phyloP scores from a whole-genome alignment of 2,329 filamentous ascomycete genomes.

The Aphanocladium album region DNA sequence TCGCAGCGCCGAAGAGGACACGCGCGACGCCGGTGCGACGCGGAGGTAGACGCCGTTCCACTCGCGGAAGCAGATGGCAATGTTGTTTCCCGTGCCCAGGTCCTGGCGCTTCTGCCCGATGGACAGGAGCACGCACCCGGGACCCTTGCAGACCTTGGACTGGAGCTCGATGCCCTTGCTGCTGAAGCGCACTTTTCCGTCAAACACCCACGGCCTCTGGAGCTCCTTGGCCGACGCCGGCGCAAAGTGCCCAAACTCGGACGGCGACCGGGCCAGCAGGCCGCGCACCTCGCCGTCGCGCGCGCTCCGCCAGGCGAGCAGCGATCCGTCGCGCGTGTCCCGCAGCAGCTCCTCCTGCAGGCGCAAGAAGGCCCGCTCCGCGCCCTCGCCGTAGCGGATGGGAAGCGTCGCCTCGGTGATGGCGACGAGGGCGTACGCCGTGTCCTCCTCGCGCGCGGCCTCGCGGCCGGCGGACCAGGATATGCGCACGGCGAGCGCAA shows the following conservation, averaged over 20 bases:
- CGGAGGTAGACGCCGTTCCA: slow-evolving; percentile 4
- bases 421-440: slow-evolving; percentile 2
- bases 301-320: slow-evolving; percentile 9
- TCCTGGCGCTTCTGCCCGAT: background rate
- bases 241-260: slow-evolving; percentile 11
- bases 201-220: slow-evolving; percentile 3
- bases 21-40: background rate
- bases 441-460: slow-evolving; percentile 8
- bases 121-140: background rate
- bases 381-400: slow-evolving; percentile 11
- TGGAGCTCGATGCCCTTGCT: slow-evolving; percentile 9
- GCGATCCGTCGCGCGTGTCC: slow-evolving; percentile 10
- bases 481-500: slow-evolving; percentile 7
- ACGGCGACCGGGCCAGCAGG: slow-evolving; percentile 6
- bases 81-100: background rate
- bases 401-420: background rate
- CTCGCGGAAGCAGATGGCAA: slow-evolving; percentile 7
- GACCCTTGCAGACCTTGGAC: background rate
- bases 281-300: background rate
- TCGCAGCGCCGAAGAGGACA: background rate
- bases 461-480: slow-evolving; percentile 1
- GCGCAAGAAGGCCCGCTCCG: background rate
- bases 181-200: slow-evolving; percentile 8
- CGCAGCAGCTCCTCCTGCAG: slow-evolving; percentile 11
- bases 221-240: background rate